Evolutionary conservation across 2,329 filamentous ascomycete genomes (phyloP).

Genomic region (Aspergillus caelatus): DNA sequence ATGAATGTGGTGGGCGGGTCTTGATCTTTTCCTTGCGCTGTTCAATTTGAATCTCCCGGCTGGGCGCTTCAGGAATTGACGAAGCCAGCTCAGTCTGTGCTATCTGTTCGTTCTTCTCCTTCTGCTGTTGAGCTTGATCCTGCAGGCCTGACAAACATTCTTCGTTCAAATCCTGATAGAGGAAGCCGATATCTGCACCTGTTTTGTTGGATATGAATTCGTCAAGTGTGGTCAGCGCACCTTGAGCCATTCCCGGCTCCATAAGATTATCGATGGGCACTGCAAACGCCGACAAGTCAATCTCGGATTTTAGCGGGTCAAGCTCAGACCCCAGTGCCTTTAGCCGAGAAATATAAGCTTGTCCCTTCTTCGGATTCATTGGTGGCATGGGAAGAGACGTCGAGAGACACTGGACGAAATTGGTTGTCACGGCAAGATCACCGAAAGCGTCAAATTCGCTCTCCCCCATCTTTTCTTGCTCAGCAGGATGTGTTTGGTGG

Average conservation of each 20-base stretch:
- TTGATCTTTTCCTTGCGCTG: conserved; percentile 49
- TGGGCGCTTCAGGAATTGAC: not conserved
- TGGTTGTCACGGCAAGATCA: not conserved
- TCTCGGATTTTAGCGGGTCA: not conserved
- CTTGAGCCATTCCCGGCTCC: conserved; percentile 31
- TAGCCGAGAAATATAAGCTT: not conserved
- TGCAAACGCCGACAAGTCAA: not conserved
- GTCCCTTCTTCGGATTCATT: not conserved
- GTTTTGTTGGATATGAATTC: conserved; percentile 41
- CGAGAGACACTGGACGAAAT: not conserved
- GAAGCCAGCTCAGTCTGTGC: no score
- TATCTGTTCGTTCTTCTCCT: not conserved
- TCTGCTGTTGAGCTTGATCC: conserved; percentile 18
- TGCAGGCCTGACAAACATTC: conserved; percentile 41
- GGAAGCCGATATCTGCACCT: conserved; percentile 44
- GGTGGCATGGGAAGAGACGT: not conserved
- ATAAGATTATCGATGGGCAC: not conserved
- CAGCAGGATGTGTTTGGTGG: not conserved
- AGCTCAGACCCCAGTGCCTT: not conserved
- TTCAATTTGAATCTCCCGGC: conserved; percentile 27
- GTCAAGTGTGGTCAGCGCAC: conserved; percentile 43
- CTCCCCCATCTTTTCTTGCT: not conserved
- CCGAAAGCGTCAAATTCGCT: not conserved
- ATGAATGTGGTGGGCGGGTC: conserved; percentile 44
- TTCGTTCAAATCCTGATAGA: conserved; percentile 50